phyloP scores from a whole-genome alignment of 495 filamentous ascomycete genomes.

The Rhypophila decipiens region DNA sequence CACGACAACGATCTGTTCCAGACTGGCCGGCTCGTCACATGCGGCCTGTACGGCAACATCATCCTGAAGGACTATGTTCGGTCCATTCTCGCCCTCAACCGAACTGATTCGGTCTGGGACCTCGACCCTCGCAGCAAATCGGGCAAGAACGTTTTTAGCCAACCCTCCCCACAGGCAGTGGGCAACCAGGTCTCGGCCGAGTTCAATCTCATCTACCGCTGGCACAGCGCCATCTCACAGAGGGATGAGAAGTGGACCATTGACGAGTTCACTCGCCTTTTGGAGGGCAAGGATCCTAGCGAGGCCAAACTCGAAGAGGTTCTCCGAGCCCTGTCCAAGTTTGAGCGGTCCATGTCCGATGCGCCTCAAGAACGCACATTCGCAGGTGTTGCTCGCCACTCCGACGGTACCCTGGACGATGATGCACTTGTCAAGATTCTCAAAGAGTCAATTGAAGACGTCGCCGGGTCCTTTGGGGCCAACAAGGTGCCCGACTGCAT shows the following conservation, averaged over 20 bases:
- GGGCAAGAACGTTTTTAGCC: conserved; percentile 38
- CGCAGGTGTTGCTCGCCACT: conserved; percentile 49
- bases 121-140: conserved; percentile 64
- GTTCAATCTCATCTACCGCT: conserved; percentile 69
- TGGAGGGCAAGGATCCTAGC: conserved; percentile 46
- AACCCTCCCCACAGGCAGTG: conserved; percentile 51
- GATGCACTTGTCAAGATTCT: conserved; percentile 56
- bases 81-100: conserved; percentile 72
- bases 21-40: conserved; percentile 68
- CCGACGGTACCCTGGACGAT: conserved; percentile 51
- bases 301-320: conserved; percentile 42
- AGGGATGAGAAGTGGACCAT: conserved; percentile 64
- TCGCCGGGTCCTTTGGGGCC: conserved; percentile 51
- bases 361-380: conserved; percentile 58
- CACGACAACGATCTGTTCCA: conserved; percentile 81
- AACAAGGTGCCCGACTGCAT: conserved; percentile 63
- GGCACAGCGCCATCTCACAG: conserved; percentile 61
- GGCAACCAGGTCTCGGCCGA: conserved; percentile 74
- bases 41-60: conserved; percentile 75
- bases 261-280: conserved; percentile 50
- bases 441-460: conserved; percentile 53
- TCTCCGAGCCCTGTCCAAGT: conserved; percentile 38
- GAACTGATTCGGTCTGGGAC: conserved; percentile 67
- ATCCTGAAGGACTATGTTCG: conserved; percentile 76
- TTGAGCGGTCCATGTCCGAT: conserved; percentile 44